Evolutionary conservation across 495 filamentous ascomycete genomes (phyloP).

Genomic region (Beverwykella pulmonaria): DNA sequence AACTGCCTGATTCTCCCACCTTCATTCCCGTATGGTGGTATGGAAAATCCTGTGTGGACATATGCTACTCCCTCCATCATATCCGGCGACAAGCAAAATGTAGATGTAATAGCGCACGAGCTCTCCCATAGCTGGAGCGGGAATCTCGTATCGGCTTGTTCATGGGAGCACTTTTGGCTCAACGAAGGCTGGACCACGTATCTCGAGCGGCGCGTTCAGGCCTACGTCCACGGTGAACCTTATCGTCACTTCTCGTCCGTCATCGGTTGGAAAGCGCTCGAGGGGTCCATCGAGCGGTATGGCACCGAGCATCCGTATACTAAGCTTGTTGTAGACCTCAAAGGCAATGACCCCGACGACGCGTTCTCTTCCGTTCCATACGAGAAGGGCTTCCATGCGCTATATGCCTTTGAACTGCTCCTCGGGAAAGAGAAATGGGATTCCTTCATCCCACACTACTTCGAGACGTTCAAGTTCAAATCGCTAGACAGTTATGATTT

Average conservation of each 20-base stretch:
- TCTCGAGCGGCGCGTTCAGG: slow-evolving; percentile 77
- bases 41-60: slow-evolving; percentile 95
- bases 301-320: slow-evolving; percentile 88
- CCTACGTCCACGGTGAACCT: slow-evolving; percentile 71
- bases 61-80: slow-evolving; percentile 94
- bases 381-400: slow-evolving; percentile 75
- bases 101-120: slow-evolving; percentile 97
- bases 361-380: slow-evolving; percentile 87
- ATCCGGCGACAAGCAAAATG: slow-evolving; percentile 86
- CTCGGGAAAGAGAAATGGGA: slow-evolving; percentile 87
- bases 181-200: slow-evolving; percentile 98
- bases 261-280: slow-evolving; percentile 70
- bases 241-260: slow-evolving; percentile 92
- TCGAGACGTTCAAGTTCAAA: slow-evolving; percentile 50
- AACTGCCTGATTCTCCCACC: slow-evolving; percentile 90
- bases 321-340: slow-evolving; percentile 80
- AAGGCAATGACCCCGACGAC: slow-evolving; percentile 92
- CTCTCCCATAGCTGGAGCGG: slow-evolving; percentile 88
- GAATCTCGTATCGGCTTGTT: slow-evolving; percentile 85
- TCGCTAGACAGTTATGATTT: slow-evolving; percentile 93
- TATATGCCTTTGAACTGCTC: slow-evolving; percentile 82
- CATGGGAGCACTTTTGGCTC: slow-evolving; percentile 97
- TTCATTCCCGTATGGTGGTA: slow-evolving; percentile 85
- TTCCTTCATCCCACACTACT: slow-evolving; percentile 80
- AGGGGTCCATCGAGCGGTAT: slow-evolving; percentile 74